phyloP scores from a whole-genome alignment of 2,329 filamentous ascomycete genomes.

The Exserohilum turcica region DNA sequence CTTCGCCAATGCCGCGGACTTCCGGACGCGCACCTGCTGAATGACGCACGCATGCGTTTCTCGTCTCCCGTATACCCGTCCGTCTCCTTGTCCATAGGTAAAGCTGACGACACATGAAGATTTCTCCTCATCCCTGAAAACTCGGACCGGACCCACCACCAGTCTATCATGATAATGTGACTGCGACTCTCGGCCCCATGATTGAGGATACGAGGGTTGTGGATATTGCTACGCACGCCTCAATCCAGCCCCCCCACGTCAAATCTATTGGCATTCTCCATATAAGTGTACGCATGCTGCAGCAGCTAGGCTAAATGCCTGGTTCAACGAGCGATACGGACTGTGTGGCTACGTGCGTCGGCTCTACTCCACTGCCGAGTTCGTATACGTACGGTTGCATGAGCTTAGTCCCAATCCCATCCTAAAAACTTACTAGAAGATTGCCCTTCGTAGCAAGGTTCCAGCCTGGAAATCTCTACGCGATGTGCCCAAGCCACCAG shows the following conservation, averaged over 20 bases:
- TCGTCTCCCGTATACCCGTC: neutral
- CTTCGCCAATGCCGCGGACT: neutral
- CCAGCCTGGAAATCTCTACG: neutral
- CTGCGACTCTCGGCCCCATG: neutral
- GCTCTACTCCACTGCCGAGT: constrained; percentile 4
- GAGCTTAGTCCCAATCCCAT: neutral
- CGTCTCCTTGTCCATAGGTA: neutral
- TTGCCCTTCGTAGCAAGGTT: neutral
- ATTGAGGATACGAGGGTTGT: neutral
- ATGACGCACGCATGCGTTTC: neutral
- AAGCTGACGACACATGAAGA: neutral
- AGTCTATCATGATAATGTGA: neutral
- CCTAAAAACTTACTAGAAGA: neutral
- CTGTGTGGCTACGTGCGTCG: neutral
- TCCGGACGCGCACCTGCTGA: neutral
- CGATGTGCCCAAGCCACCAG: neutral
- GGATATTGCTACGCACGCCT: neutral
- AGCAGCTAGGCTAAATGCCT: constrained; percentile 9
- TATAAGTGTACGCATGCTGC: neutral
- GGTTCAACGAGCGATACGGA: constrained; percentile 3
- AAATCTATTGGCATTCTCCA: neutral
- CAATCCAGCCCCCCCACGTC: constrained; percentile 1
- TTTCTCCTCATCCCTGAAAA: neutral
- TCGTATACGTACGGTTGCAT: neutral
- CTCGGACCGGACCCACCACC: neutral